Evolutionary conservation across 2,329 filamentous ascomycete species (phyloP).

Genomic region (Sarocladiaceae sp.): DNA sequence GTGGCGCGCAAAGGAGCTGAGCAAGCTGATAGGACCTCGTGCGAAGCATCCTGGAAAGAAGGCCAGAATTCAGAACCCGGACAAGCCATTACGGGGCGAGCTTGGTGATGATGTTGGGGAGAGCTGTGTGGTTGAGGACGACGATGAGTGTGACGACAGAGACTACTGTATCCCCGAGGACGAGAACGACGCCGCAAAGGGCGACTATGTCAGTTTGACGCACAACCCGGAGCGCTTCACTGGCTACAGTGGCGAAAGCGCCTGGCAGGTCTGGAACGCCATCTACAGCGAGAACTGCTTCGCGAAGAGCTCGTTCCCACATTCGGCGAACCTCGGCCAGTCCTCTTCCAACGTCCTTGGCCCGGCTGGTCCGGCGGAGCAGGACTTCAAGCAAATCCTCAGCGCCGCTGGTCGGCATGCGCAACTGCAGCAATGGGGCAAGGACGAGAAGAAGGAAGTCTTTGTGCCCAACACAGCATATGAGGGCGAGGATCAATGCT

Average conservation of each 20-base stretch:
- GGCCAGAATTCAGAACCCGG: slow-evolving; percentile 64
- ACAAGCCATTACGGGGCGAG: slow-evolving; percentile 73
- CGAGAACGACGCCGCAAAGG: slow-evolving; percentile 78
- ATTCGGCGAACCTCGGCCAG: slow-evolving; percentile 50
- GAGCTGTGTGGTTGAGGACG: slow-evolving; percentile 95
- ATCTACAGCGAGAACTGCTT: slow-evolving; percentile 99
- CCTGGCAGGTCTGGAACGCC: slow-evolving; percentile 91
- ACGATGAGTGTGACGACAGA: slow-evolving; percentile 93
- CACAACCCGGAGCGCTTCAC: slow-evolving; percentile 96
- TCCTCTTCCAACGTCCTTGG: slow-evolving; percentile 25
- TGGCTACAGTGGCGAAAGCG: slow-evolving; percentile 80
- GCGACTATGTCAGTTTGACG: slow-evolving; percentile 92
- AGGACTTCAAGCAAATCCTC: slow-evolving; percentile 59
- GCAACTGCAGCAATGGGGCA: slow-evolving; percentile 36
- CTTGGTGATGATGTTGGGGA: slow-evolving; percentile 86
- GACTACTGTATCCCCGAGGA: slow-evolving; percentile 98
- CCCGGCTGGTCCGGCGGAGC: slow-evolving; percentile 49
- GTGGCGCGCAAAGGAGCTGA: slow-evolving; percentile 88
- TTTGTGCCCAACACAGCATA: slow-evolving; percentile 62
- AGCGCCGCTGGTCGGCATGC: slow-evolving; percentile 57
- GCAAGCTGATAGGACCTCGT: slow-evolving; percentile 85
- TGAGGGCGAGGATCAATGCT: slow-evolving; percentile 83
- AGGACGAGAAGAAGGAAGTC: slow-evolving; percentile 34
- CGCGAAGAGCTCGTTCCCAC: slow-evolving; percentile 60
- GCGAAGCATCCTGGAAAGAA: slow-evolving; percentile 82